A percentile compares a stretch with the other conserved stretches of the same genome.
Evolutionary conservation across 2,329 filamentous ascomycete genomes (phyloP).

Genomic region (Fusarium decemcellulare): DNA sequence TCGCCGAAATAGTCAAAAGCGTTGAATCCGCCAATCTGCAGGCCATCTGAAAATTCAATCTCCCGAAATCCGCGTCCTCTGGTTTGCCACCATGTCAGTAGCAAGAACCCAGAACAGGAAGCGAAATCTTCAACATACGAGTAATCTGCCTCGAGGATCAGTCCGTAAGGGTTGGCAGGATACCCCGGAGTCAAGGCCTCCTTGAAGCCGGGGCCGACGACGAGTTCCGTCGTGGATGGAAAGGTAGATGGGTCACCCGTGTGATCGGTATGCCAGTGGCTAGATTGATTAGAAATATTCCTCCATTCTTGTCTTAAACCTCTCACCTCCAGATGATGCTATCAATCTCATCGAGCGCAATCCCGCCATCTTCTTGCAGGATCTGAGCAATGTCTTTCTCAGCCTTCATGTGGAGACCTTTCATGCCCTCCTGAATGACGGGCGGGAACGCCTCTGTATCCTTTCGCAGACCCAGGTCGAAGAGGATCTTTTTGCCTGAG

Average conservation of each 20-base stretch:
- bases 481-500: neutral
- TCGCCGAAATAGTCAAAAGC: constrained; percentile 9
- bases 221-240: neutral
- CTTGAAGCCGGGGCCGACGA: constrained; percentile 7
- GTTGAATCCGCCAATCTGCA: neutral
- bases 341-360: neutral
- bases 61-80: neutral
- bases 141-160: neutral
- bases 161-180: neutral
- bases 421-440: neutral
- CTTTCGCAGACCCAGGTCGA: constrained; percentile 1
- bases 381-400: constrained; percentile 6
- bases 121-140: neutral
- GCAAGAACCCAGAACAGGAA: neutral
- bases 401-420: neutral
- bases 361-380: neutral
- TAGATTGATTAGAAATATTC: neutral
- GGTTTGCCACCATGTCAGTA: neutral
- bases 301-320: neutral
- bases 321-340: neutral
- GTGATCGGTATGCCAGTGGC: constrained; percentile 11
- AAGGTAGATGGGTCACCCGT: constrained; percentile 7
- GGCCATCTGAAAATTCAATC: neutral
- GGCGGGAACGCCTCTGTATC: neutral
- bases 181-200: neutral